Evolutionary conservation across 495 filamentous ascomycete species (phyloP).

Genomic region (Aspergillus steynii): DNA sequence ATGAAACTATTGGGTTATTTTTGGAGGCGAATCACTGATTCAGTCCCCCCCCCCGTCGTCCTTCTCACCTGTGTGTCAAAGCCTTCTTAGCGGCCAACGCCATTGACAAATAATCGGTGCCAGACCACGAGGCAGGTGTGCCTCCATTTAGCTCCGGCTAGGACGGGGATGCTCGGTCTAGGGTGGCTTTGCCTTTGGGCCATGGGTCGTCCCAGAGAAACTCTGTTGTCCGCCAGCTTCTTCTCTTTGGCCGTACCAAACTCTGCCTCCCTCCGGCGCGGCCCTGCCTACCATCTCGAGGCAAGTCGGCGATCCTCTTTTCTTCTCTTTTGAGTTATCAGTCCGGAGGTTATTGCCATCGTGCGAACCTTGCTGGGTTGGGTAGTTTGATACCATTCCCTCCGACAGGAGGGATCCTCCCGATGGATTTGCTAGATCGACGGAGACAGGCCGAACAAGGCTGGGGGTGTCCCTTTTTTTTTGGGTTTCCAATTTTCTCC

Average conservation of each 20-base stretch:
- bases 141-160: too few species aligned
- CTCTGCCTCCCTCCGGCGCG: conserved; percentile 4
- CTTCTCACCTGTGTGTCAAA: neutral
- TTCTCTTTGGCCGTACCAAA: conserved; percentile 13
- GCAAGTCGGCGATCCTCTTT: neutral
- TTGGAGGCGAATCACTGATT: too few species aligned
- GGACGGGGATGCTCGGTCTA: neutral
- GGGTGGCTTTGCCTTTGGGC: neutral
- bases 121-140: neutral
- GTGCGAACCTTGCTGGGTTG: neutral
- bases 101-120: neutral
- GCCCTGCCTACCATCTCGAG: conserved; percentile 12
- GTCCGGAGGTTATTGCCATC: conserved; percentile 13
- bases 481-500: neutral
- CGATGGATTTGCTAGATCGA: conserved; percentile 1
- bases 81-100: too few species aligned
- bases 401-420: neutral
- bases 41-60: too few species aligned
- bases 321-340: conserved; percentile 15
- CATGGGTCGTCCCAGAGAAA: conserved; percentile 3
- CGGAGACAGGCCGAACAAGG: conserved; percentile 7
- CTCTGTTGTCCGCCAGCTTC: conserved; percentile 3
- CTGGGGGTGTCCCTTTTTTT: conserved; percentile 1
- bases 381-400: neutral
- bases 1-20: neutral